These are phyloP conservation scores for Stipa capillata DNA, from an alignment of 176 grass and related monocot genomes.

Conservation along the genomic window DNA sequence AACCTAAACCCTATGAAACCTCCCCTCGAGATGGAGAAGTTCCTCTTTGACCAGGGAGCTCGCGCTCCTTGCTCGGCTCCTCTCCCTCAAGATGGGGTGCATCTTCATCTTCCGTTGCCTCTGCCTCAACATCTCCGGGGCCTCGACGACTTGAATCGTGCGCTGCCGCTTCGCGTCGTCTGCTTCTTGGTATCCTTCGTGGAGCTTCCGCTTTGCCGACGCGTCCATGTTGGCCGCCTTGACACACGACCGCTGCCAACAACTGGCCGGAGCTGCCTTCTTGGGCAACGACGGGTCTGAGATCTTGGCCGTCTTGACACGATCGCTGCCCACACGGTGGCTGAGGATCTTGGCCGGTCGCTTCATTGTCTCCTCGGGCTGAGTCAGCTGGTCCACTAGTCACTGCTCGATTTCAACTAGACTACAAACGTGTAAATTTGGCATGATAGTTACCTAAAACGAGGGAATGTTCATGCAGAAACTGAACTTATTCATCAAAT, in stretches of 20 bases:
- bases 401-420: no score
- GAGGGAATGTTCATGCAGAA: not conserved
- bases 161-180: not conserved
- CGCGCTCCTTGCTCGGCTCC: not conserved
- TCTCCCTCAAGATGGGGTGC: not conserved
- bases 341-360: not conserved
- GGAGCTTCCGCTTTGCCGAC: not conserved
- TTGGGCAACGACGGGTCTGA: not conserved
- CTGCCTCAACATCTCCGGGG: not conserved
- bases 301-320: not conserved
- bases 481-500: not conserved
- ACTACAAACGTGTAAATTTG: not conserved
- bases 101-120: not conserved
- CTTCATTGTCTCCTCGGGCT: not conserved
- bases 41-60: not conserved
- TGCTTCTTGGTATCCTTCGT: not conserved
- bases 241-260: no score
- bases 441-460: not conserved
- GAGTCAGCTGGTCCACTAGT: not conserved
- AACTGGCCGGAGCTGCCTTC: no score
- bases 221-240: no score
- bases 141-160: not conserved
- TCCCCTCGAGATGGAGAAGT: rapidly evolving
- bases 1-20: not conserved
- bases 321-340: no score